Base-by-base conservation (phyloP, 2,329 filamentous ascomycete species). In the Ascosphaera apis region DNA sequence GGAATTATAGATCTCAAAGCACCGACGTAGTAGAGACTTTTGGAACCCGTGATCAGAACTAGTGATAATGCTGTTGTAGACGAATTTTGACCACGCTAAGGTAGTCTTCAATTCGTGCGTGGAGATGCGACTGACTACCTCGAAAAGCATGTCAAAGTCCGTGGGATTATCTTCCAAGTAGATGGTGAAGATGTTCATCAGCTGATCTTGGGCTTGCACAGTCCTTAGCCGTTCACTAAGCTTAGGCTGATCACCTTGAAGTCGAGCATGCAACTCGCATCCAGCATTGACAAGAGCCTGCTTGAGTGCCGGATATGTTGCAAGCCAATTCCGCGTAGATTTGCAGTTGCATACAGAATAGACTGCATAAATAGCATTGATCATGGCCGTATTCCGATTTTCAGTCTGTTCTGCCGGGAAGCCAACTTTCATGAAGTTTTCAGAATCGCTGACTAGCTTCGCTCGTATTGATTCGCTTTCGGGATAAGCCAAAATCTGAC, bases 281-380 rank as follows among this genome's bases (percentile, higher is more conserved):
- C 80, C 83, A 21, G 76, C 69, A 16, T 60, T 57, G 36, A 76
- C 54, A 6, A 77, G 51, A 21, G 63, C 62, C 16, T 57, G 57
- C 56, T 88, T 69, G 19, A 73, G 47, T 36, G 64, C 60, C 5
- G 63, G 57, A 35, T 70, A 61, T 1, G 58, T 57, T 12, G 66
- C 57, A 12, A 77, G 56, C 80, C 81, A 91, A 19, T 65, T 63
- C 45, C 64, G 71, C 0, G 70, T 70, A 32, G 65, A 66, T 11
- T 69, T 58, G 46, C 71, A 75, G 19, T 70, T 66, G 45, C 70
- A 79, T 31, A 95, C 66, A 0, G 86, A 78, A 47, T 86, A 70
- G 15, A 88, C 72, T 23, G 88, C 65, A 47, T 91, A 81, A 41
- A 98, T 78, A 1, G 78, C 76, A 53, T 93, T 95, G n/a, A 95